Evolutionary conservation across 768 basidiomycete genomes (phyloP).

Genomic region (Rickenella mellea): DNA sequence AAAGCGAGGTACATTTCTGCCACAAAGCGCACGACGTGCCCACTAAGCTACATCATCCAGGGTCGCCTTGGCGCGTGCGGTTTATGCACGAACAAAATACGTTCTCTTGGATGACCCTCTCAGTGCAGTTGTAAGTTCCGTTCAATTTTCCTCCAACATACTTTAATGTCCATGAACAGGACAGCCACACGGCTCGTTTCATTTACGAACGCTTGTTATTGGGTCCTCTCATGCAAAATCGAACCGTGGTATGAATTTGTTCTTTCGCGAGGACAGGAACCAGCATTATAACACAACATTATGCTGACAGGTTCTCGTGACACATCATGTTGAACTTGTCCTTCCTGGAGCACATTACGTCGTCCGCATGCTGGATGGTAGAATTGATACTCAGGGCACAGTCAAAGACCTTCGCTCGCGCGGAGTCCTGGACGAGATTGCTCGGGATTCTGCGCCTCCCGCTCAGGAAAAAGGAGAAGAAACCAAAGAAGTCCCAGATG

Average conservation of each 20-base stretch:
- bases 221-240: slow-evolving; percentile 53
- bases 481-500: slow-evolving; percentile 9
- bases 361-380: slow-evolving; percentile 72
- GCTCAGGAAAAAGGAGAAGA: slow-evolving; percentile 30
- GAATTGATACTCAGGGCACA: slow-evolving; percentile 67
- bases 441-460: slow-evolving; percentile 37
- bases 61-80: slow-evolving; percentile 75
- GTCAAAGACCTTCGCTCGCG: slow-evolving; percentile 51
- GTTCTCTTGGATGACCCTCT: slow-evolving; percentile 76
- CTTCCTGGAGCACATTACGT: slow-evolving; percentile 66
- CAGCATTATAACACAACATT: not conserved
- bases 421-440: slow-evolving; percentile 55
- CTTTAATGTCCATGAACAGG: slow-evolving; percentile 25
- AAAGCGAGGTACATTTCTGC: slow-evolving; percentile 36
- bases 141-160: not conserved
- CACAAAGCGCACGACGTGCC: too few relatives aligned
- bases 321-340: slow-evolving; percentile 79
- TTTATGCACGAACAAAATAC: slow-evolving; percentile 58
- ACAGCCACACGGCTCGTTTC: slow-evolving; percentile 58
- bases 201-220: slow-evolving; percentile 55
- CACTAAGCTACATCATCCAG: slow-evolving; percentile 48
- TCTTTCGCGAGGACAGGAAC: not conserved
- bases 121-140: slow-evolving; percentile 61
- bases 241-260: slow-evolving; percentile 48
- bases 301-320: slow-evolving; percentile 40